Evolutionary conservation across 75 land plant genomes (phyloP), one percentile per base, ranked within the genome.

Genomic region (Isoetes taiwanensis): DNA sequence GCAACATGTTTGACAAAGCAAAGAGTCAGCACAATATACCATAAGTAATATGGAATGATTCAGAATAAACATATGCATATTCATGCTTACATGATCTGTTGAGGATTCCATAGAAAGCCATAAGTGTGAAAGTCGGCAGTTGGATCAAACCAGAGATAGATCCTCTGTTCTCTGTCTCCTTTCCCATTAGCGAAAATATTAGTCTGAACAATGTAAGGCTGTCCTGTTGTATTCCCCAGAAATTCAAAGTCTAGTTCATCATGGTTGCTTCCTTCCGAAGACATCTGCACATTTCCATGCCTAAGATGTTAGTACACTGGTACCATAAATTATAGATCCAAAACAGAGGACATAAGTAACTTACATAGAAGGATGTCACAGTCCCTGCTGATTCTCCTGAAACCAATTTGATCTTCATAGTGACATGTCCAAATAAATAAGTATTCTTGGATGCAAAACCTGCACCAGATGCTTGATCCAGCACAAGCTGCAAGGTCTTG

Each of bases 101-200:
- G 50, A 19, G 21, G 50, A 23, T 46, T 46, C 50, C 50, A 46
- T 8, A 46, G 6, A n/a, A 46, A 19, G 5, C 25, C 16, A 23
- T 46, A 46, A 6, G 50, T 46, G 25, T 46, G 50, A 46, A 46
- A 46, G 50, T 46, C 50, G 50, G 50, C 50, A 46, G 50, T 46
- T 6, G 50, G 50, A 46, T 46, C 50, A 19, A 46, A 46, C 50
- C 50, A 46, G 50, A 46, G 50, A 19, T 46, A 46, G 6, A 46
- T 46, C 50, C 23, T 16, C 16, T 46, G 50, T 23, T 46, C 50
- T 46, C 50, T 16, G 25, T 46, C 50, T 19, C 50, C 50, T 6
- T 16, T 46, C n/a, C 50, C 50, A n/a, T 46, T 46, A 19, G 50
- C 50, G 25, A 46, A 46, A 23, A 46, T 46, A 23, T 46, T 46